phyloP scores from a whole-genome alignment of 148 eudicot genomes.

The Arctostaphylos glauca region DNA sequence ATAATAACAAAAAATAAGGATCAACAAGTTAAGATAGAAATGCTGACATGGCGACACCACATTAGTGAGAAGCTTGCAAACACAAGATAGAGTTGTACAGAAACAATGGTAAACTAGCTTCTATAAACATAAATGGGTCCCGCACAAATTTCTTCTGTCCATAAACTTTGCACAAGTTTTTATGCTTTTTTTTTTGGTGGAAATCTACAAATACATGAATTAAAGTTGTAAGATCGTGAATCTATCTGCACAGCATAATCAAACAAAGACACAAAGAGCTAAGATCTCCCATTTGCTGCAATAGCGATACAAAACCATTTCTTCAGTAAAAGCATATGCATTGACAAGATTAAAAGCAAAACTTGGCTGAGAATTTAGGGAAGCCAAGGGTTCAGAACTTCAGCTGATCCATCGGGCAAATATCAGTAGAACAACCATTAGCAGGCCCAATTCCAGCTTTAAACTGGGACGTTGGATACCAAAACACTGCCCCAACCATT shows the following conservation, averaged over 20 bases:
- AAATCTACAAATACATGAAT: background rate
- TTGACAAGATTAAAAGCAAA: background rate
- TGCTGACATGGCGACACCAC: background rate
- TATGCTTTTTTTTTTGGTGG: too few species aligned
- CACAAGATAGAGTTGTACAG: background rate
- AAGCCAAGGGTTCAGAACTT: background rate
- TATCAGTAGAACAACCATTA: background rate
- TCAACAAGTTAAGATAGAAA: background rate
- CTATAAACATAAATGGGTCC: background rate
- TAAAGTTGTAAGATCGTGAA: background rate
- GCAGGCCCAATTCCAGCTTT: background rate
- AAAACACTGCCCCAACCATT: background rate
- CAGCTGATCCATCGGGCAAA: background rate
- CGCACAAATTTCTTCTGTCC: background rate
- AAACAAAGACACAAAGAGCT: background rate
- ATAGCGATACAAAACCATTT: background rate
- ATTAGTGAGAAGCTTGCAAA: conserved; percentile 8
- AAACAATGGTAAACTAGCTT: background rate
- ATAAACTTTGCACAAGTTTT: background rate
- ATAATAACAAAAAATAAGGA: background rate
- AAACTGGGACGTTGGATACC: background rate
- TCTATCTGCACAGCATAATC: background rate
- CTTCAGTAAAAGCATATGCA: background rate
- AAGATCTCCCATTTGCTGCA: background rate
- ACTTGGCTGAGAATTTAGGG: background rate